phyloP scores from a whole-genome alignment of 2,329 filamentous ascomycete species.

The Fusarium citri region DNA sequence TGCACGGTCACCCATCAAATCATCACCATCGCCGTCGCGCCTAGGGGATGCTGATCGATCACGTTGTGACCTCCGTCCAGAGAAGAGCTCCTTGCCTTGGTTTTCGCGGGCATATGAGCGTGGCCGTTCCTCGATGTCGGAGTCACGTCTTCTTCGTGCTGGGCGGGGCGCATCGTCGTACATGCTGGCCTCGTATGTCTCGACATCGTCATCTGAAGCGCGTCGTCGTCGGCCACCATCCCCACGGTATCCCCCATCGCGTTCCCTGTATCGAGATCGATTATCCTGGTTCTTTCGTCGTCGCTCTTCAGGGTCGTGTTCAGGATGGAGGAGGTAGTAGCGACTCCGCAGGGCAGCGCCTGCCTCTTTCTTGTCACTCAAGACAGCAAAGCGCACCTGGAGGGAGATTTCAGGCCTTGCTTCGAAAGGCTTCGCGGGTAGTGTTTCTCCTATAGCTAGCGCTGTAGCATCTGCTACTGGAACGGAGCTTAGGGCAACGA shows the following conservation, averaged over 20 bases:
- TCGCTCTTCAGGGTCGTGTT: slow-evolving; percentile 84
- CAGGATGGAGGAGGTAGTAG: slow-evolving; percentile 92
- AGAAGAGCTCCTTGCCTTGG: slow-evolving; percentile 73
- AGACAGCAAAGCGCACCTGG: slow-evolving; percentile 78
- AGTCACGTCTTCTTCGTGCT: slow-evolving; percentile 42
- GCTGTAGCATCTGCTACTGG: slow-evolving; percentile 65
- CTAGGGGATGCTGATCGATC: slow-evolving; percentile 66
- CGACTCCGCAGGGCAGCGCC: slow-evolving; percentile 84
- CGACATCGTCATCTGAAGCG: slow-evolving; percentile 59
- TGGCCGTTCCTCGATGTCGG: slow-evolving; percentile 45
- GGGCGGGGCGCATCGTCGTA: slow-evolving; percentile 76
- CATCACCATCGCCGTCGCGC: slow-evolving; percentile 57
- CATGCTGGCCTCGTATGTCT: slow-evolving; percentile 78
- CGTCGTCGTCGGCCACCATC: slow-evolving; percentile 59
- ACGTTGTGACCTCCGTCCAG: slow-evolving; percentile 52
- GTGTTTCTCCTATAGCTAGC: slow-evolving; percentile 70
- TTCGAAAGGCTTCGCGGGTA: slow-evolving; percentile 76
- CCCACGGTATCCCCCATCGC: slow-evolving; percentile 55
- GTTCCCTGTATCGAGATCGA: slow-evolving; percentile 73
- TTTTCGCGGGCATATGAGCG: slow-evolving; percentile 54
- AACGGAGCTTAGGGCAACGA: slow-evolving; percentile 64
- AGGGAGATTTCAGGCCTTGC: slow-evolving; percentile 76
- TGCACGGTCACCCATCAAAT: slow-evolving; percentile 50
- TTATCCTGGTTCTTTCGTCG: slow-evolving; percentile 67
- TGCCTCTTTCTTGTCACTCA: slow-evolving; percentile 81